These are phyloP conservation scores for Aspergillus bridgeri DNA, from an alignment of 495 filamentous ascomycete species.

Conservation along the genomic window DNA sequence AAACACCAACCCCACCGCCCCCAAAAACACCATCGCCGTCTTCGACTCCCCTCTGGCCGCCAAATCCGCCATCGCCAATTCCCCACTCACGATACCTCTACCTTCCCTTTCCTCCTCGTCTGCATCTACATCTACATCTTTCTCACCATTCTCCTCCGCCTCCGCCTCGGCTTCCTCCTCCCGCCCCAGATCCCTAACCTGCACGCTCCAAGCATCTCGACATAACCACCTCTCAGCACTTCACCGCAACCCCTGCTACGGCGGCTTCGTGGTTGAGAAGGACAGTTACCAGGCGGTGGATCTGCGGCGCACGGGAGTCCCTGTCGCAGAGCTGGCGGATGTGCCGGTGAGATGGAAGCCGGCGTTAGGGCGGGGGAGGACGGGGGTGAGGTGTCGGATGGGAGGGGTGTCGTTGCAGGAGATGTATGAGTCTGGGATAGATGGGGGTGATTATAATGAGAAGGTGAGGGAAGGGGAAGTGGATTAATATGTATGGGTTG, in stretches of 20 bases:
- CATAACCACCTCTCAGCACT: constrained; percentile 27
- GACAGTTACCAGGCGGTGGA: constrained; percentile 23
- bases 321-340: constrained; percentile 31
- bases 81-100: constrained; percentile 28
- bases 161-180: not conserved
- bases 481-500: too few relatives aligned
- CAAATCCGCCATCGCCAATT: constrained; percentile 29
- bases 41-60: constrained; percentile 37
- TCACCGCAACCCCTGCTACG: constrained; percentile 32
- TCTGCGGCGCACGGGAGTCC: constrained; percentile 24
- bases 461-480: too few relatives aligned
- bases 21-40: constrained; percentile 27
- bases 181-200: constrained; percentile 17
- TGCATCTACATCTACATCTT: constrained; percentile 5
- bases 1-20: constrained; percentile 9
- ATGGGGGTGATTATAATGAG: not conserved
- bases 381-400: constrained; percentile 18
- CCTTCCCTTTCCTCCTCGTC: not conserved
- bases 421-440: constrained; percentile 19
- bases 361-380: constrained; percentile 9
- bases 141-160: constrained; percentile 5
- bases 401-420: constrained; percentile 21
- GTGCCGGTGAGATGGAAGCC: constrained; percentile 24
- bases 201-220: constrained; percentile 23
- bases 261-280: constrained; percentile 16